Conservation (phyloP, 2,329 filamentous ascomycete genomes). For the Acephala macrosclerotiorum region DNA sequence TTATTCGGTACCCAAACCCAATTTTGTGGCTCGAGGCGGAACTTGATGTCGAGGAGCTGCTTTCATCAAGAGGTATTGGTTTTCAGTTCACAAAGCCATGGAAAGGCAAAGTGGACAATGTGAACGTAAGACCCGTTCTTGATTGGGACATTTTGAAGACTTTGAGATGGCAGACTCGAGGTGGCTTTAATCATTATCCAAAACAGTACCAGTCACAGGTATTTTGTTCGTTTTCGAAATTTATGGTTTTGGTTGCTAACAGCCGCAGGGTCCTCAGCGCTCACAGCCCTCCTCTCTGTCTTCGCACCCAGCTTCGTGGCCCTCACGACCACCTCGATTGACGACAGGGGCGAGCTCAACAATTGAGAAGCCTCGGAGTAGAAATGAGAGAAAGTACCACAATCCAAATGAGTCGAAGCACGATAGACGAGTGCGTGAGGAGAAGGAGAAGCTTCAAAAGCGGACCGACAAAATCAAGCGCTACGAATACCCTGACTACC, state of each 20-base stretch:
- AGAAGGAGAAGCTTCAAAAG: background rate
- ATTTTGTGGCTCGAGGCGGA: slow-evolving; percentile 25
- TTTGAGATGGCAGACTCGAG: slow-evolving; percentile 7
- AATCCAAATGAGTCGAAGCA: background rate
- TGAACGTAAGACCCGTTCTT: slow-evolving; percentile 1
- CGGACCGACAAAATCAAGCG: background rate
- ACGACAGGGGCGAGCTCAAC: background rate
- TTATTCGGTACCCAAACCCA: slow-evolving; percentile 21
- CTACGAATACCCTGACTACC: background rate
- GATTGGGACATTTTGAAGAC: slow-evolving; percentile 12
- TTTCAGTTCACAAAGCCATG: slow-evolving; percentile 2
- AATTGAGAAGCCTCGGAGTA: background rate
- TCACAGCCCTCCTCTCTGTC: too few relatives aligned
- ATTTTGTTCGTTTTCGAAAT: background rate
- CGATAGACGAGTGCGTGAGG: background rate
- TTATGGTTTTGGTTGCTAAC: background rate
- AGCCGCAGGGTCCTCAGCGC: background rate
- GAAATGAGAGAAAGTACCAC: background rate
- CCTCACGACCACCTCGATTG: background rate
- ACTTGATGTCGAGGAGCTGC: slow-evolving; percentile 15
- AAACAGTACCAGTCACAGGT: slow-evolving; percentile 4
- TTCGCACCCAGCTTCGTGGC: background rate
- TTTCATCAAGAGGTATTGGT: background rate
- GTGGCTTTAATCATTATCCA: slow-evolving; percentile 11
- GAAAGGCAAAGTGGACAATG: background rate